Conservation (phyloP, 495 filamentous ascomycete genomes). For the Gamarada debralockiae region DNA sequence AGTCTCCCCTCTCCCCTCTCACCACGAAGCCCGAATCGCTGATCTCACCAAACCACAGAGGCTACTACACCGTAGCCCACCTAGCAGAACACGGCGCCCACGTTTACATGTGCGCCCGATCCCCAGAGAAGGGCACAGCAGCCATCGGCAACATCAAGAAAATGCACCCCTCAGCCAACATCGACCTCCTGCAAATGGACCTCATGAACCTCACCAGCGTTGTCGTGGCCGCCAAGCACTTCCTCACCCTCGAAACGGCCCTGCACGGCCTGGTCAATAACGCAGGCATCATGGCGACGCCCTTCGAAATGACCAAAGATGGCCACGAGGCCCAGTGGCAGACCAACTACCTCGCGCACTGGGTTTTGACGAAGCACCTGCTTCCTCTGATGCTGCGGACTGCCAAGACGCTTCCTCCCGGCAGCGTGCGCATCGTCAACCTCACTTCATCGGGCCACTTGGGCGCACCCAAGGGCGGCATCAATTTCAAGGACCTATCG, state of each 20-base stretch:
- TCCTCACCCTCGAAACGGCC: constrained; percentile 38
- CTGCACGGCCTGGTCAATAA: constrained; percentile 64
- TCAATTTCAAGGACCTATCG: constrained; percentile 44
- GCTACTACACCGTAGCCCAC: constrained; percentile 58
- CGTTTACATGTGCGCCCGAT: constrained; percentile 63
- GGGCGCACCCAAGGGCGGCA: constrained; percentile 31
- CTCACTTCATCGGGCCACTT: constrained; percentile 38
- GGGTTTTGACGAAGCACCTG: constrained; percentile 63
- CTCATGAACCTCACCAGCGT: constrained; percentile 34
- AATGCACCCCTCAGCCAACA: constrained; percentile 31
- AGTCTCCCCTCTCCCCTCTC: constrained; percentile 21
- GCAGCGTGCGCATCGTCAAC: constrained; percentile 41
- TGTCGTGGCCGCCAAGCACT: constrained; percentile 25
- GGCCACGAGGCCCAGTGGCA: constrained; percentile 66
- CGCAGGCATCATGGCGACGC: constrained; percentile 62
- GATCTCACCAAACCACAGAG: constrained; percentile 40
- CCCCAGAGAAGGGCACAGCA: constrained; percentile 42
- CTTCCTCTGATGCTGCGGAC: constrained; percentile 49
- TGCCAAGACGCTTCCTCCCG: constrained; percentile 37
- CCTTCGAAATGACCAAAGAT: constrained; percentile 45
- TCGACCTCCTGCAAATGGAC: constrained; percentile 41
- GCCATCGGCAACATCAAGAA: constrained; percentile 49
- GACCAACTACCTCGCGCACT: constrained; percentile 68
- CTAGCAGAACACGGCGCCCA: constrained; percentile 59
- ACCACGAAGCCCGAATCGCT: constrained; percentile 13